Base-by-base conservation (phyloP, 2,329 filamentous ascomycete genomes). In the Parafenestella ontariensis region DNA sequence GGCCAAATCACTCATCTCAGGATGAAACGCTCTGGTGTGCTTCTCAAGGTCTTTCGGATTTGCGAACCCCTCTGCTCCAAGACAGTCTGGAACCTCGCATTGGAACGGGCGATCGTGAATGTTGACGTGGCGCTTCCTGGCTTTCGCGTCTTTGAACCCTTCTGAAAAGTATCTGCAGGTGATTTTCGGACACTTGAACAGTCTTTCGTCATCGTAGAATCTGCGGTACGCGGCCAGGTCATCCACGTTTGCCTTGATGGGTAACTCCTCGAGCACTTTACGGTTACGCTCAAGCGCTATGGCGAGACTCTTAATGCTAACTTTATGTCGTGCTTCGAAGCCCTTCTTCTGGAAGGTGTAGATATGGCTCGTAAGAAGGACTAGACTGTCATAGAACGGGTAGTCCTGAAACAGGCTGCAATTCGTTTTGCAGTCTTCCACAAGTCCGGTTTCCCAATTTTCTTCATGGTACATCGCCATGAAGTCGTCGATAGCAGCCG, bases 101-200 rank as follows among this genome's bases (percentile, higher is more conserved):
- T 65, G 68, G 50, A 70, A 80, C 0, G 79, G 78, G 2, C 78
- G 68, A 18, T 76, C 72, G 51, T 82, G 80, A 3, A 74, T 66
- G 40, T 68, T 64, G 9, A 71, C 49, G 54, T 82, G 80, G 3
- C 57, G 50, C 1, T 80, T 73, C 6, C 72, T 68, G 0, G 58
- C 59, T 9, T 64, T 58, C 1, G 59, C 39, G 8, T 62, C 67
- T 6, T 63, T 61, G 61, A 79, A 81, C 0, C 80, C 80, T 36
- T 78, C 66, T 40, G 78, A 70, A 59, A 81, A 82, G 64, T 73
- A 79, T 10, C 64, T 66, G 61, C 80, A 82, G 2, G 64, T 74
- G 9, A 76, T 66, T n/a, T 70, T 73, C 2, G 64, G 54, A 59
- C 80, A 82, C 51, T 81, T 81, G 70, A 71, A 81, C 9, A 69